Base-by-base conservation (phyloP, 352 stramenopile species). In the Globisporangium paddicum region DNA sequence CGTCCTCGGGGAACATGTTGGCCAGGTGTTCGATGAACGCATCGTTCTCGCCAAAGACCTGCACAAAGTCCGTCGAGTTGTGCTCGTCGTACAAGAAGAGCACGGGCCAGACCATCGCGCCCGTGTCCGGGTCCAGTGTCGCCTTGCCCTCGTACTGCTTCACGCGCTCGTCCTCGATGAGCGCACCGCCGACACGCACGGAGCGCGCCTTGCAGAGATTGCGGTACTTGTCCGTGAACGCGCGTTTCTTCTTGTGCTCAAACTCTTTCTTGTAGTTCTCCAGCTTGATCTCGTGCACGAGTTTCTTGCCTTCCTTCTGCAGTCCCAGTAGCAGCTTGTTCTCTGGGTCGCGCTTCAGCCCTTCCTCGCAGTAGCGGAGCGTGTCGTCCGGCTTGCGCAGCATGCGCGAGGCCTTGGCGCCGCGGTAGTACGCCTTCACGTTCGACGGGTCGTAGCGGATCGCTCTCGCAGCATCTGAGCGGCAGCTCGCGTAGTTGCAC, bases 1-100 rank as follows among this genome's bases (percentile, higher is more conserved):
- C 86, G 44, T 93, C 83, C 53, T 95, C 86, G 0, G 86, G 86
- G 67, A 95, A 95, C 84, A 94, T 94, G 67, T 94, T 94, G 60
- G 84, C 86, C 55, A 95, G 60, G 67, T 95, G 86, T 61, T 94
- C 84, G 45, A 94, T 88, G 41, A 94, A 70, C 35, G 72, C 58
- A 63, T 95, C 86, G 35, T 90, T 69, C 63, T 95, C 86, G 23
- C 81, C 81, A 58, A 95, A 87, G 21, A 69, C 67, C 66, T 94
- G 70, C 44, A 93, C 81, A 66, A 94, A 93, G 64, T 95, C 86
- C 14, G 81, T 89, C 60, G 82, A 89, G 58, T 83, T 81, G 64
- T 93, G 75, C 65, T 95, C 79, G 50, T 93, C 79, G 60, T 95
- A 95, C 3, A 95, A 68, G 45, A 94, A 93, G 30, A 95, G 69